Evolutionary conservation across 2,329 filamentous ascomycete genomes (phyloP).

Genomic region (Colletotrichum horii): DNA sequence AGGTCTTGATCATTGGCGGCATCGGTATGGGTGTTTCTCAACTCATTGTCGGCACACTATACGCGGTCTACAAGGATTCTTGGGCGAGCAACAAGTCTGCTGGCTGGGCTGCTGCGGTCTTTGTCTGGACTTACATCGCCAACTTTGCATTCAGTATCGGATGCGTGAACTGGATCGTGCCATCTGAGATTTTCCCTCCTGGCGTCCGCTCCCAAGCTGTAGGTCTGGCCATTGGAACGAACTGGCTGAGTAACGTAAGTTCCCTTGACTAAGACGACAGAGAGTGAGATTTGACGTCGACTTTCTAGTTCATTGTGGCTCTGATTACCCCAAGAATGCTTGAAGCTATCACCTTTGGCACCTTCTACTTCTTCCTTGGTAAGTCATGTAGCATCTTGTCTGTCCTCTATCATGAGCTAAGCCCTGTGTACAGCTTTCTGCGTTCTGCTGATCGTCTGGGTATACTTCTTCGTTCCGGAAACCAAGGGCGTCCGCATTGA

Average conservation of each 20-base stretch:
- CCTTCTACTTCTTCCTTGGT: constrained; percentile 65
- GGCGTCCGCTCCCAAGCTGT: constrained; percentile 1
- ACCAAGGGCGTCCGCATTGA: constrained; percentile 60
- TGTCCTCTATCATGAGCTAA: neutral
- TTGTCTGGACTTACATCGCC: constrained; percentile 61
- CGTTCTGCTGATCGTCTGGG: constrained; percentile 51
- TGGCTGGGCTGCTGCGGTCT: constrained; percentile 63
- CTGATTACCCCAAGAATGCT: constrained; percentile 61
- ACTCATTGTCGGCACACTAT: constrained; percentile 60
- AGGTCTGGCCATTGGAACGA: neutral
- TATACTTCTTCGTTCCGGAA: constrained; percentile 62
- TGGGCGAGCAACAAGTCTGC: constrained; percentile 52
- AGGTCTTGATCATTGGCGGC: constrained; percentile 36
- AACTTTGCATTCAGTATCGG: constrained; percentile 40
- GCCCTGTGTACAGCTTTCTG: constrained; percentile 39
- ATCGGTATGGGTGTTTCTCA: constrained; percentile 43
- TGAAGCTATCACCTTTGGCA: constrained; percentile 53
- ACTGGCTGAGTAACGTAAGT: constrained; percentile 26
- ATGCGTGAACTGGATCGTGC: constrained; percentile 61
- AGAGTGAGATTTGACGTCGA: constrained; percentile 53
- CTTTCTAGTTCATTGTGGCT: constrained; percentile 39
- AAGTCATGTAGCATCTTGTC: neutral
- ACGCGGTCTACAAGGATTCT: constrained; percentile 50
- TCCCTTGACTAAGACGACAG: constrained; percentile 58
- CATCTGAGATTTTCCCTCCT: constrained; percentile 58